Conservation (phyloP, 1,139 yeast species). For the Pichia sp. region DNA sequence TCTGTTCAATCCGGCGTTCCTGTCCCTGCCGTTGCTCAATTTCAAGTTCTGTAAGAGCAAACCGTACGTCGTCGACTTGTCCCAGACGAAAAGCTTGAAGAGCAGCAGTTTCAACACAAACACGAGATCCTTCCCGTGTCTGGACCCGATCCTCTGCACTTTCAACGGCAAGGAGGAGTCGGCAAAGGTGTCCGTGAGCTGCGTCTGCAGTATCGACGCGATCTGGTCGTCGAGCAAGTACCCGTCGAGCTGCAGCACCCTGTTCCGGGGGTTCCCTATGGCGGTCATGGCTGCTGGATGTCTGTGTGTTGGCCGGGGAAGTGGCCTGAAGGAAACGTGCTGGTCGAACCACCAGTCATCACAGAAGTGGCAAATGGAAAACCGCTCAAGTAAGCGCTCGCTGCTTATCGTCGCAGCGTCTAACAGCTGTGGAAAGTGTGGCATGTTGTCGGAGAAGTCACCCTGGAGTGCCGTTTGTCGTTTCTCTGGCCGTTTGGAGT, state of each 20-base stretch:
- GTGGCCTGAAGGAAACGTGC: too few relatives aligned
- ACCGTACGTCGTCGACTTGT: conserved; percentile 73
- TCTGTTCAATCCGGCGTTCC: conserved; percentile 14
- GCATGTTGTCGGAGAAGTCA: too few relatives aligned
- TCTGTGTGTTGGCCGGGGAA: too few relatives aligned
- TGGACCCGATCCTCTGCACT: conserved; percentile 43
- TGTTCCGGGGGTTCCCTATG: conserved; percentile 42
- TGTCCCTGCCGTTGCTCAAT: conserved; percentile 26
- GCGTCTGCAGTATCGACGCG: conserved; percentile 41
- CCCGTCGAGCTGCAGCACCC: conserved; percentile 57
- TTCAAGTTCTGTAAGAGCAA: conserved; percentile 65
- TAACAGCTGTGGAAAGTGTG: too few relatives aligned
- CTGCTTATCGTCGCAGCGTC: too few relatives aligned
- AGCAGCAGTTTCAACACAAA: conserved; percentile 55
- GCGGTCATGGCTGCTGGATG: not conserved
- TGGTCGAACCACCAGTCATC: too few relatives aligned
- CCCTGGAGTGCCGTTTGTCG: too few relatives aligned
- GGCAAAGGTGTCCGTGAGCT: conserved; percentile 39
- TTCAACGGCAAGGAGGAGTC: conserved; percentile 34
- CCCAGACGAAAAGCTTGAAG: conserved; percentile 73
- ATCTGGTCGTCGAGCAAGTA: conserved; percentile 48
- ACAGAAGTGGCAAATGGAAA: too few relatives aligned
- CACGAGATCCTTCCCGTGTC: conserved; percentile 56
- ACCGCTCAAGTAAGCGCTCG: too few relatives aligned
- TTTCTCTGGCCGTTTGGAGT: too few relatives aligned